A percentile compares a stretch with the other conserved stretches of the same genome.
These are phyloP conservation scores for Chalciporus piperatus DNA, from an alignment of 768 basidiomycete genomes.

Conservation along the genomic window DNA sequence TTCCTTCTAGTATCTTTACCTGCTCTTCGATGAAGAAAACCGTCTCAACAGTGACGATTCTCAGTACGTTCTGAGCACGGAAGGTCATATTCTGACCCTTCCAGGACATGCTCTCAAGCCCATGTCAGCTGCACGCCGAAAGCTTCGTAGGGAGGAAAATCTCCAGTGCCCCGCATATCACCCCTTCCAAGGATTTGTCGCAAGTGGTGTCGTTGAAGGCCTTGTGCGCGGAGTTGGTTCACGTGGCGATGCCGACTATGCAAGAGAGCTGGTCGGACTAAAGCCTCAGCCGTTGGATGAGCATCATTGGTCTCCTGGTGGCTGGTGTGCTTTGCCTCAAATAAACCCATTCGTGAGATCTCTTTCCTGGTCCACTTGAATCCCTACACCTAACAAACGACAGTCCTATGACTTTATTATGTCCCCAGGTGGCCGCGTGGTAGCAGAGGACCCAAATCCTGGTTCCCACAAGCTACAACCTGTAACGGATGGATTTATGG, in stretches of 20 bases:
- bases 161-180: conserved; percentile 75
- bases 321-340: conserved; percentile 73
- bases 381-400: neutral
- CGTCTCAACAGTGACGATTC: conserved; percentile 71
- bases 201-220: conserved; percentile 37
- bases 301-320: conserved; percentile 60
- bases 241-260: conserved; percentile 78
- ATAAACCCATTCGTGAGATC: conserved; percentile 64
- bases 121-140: conserved; percentile 55
- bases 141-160: conserved; percentile 58
- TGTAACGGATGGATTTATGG: conserved; percentile 65
- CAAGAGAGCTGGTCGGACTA: conserved; percentile 63
- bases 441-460: conserved; percentile 70
- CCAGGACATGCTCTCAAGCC: conserved; percentile 52
- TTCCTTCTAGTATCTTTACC: conserved; percentile 73
- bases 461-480: conserved; percentile 60
- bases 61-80: conserved; percentile 91
- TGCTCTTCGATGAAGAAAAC: conserved; percentile 88
- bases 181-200: conserved; percentile 36
- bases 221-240: conserved; percentile 68
- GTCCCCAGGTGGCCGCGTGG: conserved; percentile 49
- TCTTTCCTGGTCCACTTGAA: neutral
- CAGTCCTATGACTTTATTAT: conserved; percentile 85
- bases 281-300: conserved; percentile 48
- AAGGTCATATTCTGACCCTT: conserved; percentile 84